These are phyloP conservation scores for Blastosporella zonata DNA, from an alignment of 1,284 basidiomycete genomes.

Conservation along the genomic window DNA sequence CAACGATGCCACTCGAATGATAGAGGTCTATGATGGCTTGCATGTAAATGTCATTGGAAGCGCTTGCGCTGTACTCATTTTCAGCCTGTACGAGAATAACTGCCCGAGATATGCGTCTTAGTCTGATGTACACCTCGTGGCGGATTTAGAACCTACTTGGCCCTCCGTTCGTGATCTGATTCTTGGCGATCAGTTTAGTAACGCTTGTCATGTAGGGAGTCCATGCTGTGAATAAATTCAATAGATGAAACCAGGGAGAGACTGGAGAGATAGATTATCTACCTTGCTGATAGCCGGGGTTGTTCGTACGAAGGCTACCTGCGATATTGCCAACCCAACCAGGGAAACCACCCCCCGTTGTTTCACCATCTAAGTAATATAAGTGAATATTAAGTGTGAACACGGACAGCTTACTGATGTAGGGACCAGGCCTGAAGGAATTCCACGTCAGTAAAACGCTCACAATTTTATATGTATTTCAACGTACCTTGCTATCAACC, in stretches of 20 bases:
- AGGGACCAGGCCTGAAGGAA: conserved; percentile 43
- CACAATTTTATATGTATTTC: not conserved
- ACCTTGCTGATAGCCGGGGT: conserved; percentile 44
- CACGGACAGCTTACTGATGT: conserved; percentile 36
- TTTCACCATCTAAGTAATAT: conserved; percentile 41
- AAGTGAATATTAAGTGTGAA: not conserved
- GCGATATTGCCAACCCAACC: conserved; percentile 50
- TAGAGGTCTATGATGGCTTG: conserved; percentile 48
- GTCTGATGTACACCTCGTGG: not conserved
- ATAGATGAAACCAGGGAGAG: not conserved
- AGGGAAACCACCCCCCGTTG: conserved; percentile 57
- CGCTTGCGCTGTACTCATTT: conserved; percentile 51
- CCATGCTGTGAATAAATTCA: conserved; percentile 37
- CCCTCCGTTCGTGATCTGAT: conserved; percentile 52
- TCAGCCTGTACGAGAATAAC: conserved; percentile 59
- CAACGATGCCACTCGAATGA: conserved; percentile 42
- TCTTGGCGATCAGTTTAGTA: conserved; percentile 44
- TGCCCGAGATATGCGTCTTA: conserved; percentile 17
- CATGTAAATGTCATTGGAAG: conserved; percentile 43
- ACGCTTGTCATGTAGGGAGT: conserved; percentile 51
- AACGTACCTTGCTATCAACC: conserved; percentile 47
- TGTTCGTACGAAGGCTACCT: conserved; percentile 46
- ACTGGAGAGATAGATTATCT: not conserved
- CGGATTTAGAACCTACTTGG: conserved; percentile 34
- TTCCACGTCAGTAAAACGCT: not conserved